These are phyloP conservation scores for Kwoniella sp. DNA, from an alignment of 768 basidiomycete species.

Conservation along the genomic window DNA sequence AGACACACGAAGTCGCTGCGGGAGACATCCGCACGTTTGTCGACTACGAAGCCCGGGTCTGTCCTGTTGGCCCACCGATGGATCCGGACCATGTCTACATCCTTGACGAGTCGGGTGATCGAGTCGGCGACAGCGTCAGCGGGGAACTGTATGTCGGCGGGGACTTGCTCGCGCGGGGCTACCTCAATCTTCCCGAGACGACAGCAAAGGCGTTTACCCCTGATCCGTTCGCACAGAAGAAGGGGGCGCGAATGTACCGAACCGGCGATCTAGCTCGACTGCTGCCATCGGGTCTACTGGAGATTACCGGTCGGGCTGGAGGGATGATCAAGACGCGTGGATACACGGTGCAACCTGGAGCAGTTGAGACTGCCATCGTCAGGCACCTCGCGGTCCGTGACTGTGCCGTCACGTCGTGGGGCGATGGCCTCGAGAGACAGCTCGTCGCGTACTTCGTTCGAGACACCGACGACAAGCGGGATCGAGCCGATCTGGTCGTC, in stretches of 20 bases:
- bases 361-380: slow-evolving; percentile 25
- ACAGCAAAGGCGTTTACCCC: slow-evolving; percentile 23
- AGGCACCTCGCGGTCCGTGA: slow-evolving; percentile 26
- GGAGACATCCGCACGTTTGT: slow-evolving; percentile 16
- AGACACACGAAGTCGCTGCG: slow-evolving; percentile 24
- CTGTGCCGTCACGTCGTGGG: slow-evolving; percentile 19
- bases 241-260: slow-evolving; percentile 25
- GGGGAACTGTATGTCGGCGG: slow-evolving; percentile 28
- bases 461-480: slow-evolving; percentile 16
- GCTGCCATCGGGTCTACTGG: slow-evolving; percentile 26
- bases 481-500: slow-evolving; percentile 13
- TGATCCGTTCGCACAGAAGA: slow-evolving; percentile 13
- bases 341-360: slow-evolving; percentile 21
- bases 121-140: slow-evolving; percentile 17
- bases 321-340: slow-evolving; percentile 29
- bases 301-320: slow-evolving; percentile 26
- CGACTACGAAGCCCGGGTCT: slow-evolving; percentile 11
- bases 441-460: slow-evolving; percentile 23
- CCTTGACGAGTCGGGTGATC: slow-evolving; percentile 21
- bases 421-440: slow-evolving; percentile 25
- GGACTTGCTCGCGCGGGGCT: slow-evolving; percentile 24
- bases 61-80: slow-evolving; percentile 26
- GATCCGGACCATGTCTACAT: slow-evolving; percentile 22
- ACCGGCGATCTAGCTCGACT: slow-evolving; percentile 28
- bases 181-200: slow-evolving; percentile 25